Evolutionary conservation across 2,329 filamentous ascomycete genomes (phyloP).

Genomic region (Claviceps humidiphila): DNA sequence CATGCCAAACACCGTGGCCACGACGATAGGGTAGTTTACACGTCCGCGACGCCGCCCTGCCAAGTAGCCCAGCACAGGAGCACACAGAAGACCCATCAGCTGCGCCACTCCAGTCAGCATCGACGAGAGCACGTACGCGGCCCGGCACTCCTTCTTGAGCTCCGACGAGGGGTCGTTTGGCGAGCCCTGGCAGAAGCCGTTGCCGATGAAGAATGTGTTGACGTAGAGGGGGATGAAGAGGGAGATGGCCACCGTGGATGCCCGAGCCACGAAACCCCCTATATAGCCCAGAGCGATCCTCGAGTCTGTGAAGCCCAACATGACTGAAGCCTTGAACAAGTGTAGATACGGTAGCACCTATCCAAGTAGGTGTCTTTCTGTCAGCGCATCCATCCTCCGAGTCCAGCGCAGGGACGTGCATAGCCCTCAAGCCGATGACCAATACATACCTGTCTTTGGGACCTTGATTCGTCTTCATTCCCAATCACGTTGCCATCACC

Average conservation of each 20-base stretch:
- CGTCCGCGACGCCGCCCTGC: constrained; percentile 49
- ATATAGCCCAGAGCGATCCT: constrained; percentile 80
- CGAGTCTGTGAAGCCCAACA: constrained; percentile 60
- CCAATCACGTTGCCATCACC: background rate
- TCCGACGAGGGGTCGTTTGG: constrained; percentile 53
- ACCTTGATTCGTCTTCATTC: constrained; percentile 2
- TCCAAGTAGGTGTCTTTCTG: constrained; percentile 8
- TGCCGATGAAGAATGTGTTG: constrained; percentile 76
- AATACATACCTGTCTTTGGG: constrained; percentile 15
- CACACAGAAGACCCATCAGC: constrained; percentile 69
- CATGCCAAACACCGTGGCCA: constrained; percentile 60
- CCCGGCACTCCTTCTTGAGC: constrained; percentile 71
- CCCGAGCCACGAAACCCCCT: constrained; percentile 86
- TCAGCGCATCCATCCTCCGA: background rate
- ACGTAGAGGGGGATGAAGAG: constrained; percentile 89
- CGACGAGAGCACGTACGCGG: constrained; percentile 78
- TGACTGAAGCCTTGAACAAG: constrained; percentile 48
- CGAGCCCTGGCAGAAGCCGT: constrained; percentile 62
- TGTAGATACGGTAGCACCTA: constrained; percentile 41
- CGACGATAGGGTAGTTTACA: constrained; percentile 61
- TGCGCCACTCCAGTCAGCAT: constrained; percentile 84
- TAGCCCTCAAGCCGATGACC: background rate
- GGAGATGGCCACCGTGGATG: constrained; percentile 88
- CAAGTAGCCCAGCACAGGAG: constrained; percentile 76
- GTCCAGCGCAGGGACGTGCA: background rate